phyloP scores from a whole-genome alignment of 2,329 filamentous ascomycete species.

The Ceratocystis colombiana region DNA sequence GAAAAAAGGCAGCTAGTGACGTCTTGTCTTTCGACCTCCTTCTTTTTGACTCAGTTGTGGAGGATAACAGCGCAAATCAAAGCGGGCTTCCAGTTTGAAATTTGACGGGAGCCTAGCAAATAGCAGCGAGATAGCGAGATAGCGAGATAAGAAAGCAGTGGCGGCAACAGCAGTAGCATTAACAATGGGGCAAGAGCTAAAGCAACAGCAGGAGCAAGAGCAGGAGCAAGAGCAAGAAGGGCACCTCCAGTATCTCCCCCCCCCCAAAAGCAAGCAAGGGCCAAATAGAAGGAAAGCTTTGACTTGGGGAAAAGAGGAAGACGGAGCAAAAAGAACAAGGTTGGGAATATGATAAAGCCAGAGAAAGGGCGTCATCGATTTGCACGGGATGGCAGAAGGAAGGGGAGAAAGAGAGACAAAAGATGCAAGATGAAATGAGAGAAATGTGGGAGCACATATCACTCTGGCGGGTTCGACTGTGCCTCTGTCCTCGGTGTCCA shows the following conservation, averaged over 20 bases:
- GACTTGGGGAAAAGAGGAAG: neutral
- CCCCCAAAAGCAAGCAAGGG: neutral
- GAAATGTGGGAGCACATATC: neutral
- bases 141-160: neutral
- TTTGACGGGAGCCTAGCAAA: neutral
- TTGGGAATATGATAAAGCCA: conserved; percentile 1
- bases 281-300: neutral
- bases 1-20: conserved; percentile 14
- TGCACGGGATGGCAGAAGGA: neutral
- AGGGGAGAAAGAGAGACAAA: neutral
- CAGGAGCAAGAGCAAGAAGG: neutral
- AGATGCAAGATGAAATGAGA: neutral
- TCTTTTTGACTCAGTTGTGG: conserved; percentile 3
- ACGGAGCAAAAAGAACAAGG: conserved; percentile 4
- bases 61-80: conserved; percentile 9
- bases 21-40: conserved; percentile 2
- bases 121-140: neutral
- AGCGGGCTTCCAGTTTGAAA: neutral
- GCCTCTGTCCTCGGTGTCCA: neutral
- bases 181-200: too few species aligned
- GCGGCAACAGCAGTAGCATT: too few species aligned
- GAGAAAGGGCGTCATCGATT: conserved; percentile 1
- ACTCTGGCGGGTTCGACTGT: neutral
- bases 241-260: neutral
- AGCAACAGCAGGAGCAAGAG: neutral